These are phyloP conservation scores for Hyaloscypha variabilis DNA, from an alignment of 495 filamentous ascomycete species.

Conservation along the genomic window DNA sequence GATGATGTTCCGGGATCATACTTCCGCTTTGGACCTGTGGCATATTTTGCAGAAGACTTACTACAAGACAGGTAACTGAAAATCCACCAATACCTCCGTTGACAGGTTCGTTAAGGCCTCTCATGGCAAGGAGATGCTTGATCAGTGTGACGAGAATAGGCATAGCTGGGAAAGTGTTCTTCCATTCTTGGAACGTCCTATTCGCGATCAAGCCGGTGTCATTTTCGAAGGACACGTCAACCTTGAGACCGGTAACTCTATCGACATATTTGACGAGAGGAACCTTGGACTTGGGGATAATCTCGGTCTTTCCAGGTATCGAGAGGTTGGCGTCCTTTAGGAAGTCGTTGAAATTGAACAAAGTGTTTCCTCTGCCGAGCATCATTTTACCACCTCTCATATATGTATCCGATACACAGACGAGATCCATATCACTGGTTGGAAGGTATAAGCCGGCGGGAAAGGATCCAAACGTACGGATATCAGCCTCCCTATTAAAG, in stretches of 20 bases:
- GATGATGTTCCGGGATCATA: slow-evolving; percentile 60
- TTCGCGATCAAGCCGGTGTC: slow-evolving; percentile 76
- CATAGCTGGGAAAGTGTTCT: slow-evolving; percentile 76
- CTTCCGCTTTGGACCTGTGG: slow-evolving; percentile 63
- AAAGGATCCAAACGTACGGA: slow-evolving; percentile 87
- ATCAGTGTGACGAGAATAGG: slow-evolving; percentile 79
- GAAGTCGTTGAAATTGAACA: slow-evolving; percentile 51
- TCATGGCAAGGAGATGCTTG: slow-evolving; percentile 90
- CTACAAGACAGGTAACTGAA: slow-evolving; percentile 89
- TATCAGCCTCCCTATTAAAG: slow-evolving; percentile 54
- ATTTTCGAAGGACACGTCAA: slow-evolving; percentile 96
- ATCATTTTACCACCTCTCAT: slow-evolving; percentile 37
- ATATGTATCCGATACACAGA: slow-evolving; percentile 72
- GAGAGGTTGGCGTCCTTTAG: slow-evolving; percentile 54
- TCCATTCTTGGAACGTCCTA: slow-evolving; percentile 79
- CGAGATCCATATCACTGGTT: slow-evolving; percentile 90
- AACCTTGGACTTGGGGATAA: slow-evolving; percentile 77
- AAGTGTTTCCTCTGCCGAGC: slow-evolving; percentile 41
- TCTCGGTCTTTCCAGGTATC: slow-evolving; percentile 53
- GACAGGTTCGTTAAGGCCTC: slow-evolving; percentile 86
- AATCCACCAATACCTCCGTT: slow-evolving; percentile 94
- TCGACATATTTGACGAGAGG: slow-evolving; percentile 93
- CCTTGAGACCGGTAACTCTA: slow-evolving; percentile 66
- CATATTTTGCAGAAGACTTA: slow-evolving; percentile 78
- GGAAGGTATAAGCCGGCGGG: slow-evolving; percentile 89